Evolutionary conservation across 73 alveolate species (phyloP).

Genomic region (Blepharisma stoltei): DNA sequence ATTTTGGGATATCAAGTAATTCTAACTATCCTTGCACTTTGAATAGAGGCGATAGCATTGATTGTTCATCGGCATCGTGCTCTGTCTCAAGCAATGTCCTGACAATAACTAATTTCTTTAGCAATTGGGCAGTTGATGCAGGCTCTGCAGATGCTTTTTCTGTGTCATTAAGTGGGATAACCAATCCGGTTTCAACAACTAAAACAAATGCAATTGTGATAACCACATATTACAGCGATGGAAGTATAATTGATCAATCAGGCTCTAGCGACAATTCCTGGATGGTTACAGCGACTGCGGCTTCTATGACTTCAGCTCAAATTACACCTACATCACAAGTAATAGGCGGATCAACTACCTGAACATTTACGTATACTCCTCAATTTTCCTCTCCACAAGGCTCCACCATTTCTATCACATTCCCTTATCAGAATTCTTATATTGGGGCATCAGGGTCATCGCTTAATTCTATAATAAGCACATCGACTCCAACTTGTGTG

Average conservation of each 20-base stretch:
- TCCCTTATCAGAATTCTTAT: background rate
- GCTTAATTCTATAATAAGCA: background rate
- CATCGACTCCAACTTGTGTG: background rate
- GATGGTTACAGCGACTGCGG: conserved; percentile 18
- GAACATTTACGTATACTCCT: conserved; percentile 11
- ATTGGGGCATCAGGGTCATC: background rate
- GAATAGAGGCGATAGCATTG: background rate
- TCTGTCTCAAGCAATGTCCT: too few relatives aligned
- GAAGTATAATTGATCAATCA: background rate
- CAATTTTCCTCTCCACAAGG: background rate
- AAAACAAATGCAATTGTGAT: background rate
- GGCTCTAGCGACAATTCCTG: too few relatives aligned
- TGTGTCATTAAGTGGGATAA: background rate
- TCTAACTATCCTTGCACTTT: conserved; percentile 6
- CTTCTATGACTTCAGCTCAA: background rate
- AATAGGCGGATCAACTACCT: background rate
- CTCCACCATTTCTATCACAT: background rate
- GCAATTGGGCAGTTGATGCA: background rate
- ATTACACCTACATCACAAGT: background rate
- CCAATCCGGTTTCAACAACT: background rate
- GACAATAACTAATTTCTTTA: background rate
- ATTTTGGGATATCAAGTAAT: background rate
- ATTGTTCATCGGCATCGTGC: background rate
- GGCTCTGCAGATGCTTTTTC: background rate
- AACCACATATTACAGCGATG: background rate